Base-by-base conservation (phyloP, 345 rosid species). In the Jatropha curcas region DNA sequence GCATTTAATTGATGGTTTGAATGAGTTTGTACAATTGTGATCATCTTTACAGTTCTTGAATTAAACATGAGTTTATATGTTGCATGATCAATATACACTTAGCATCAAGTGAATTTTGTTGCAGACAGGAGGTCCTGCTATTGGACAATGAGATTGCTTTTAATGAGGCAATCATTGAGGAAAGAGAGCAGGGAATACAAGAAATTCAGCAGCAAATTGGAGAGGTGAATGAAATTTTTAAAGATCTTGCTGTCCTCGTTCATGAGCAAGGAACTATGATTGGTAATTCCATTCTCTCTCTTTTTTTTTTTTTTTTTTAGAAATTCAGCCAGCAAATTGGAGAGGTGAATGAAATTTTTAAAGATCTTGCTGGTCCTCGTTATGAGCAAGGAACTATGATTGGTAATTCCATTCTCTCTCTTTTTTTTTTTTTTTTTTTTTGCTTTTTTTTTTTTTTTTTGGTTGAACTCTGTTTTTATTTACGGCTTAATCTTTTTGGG, bases 181-280 rank as follows among this genome's bases (percentile, higher is more conserved):
- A 95, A 83, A 88, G 98, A 82, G 98, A 96, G 61, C 97, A 88
- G 51, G 97, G 98, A 73, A 91, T 93, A 71, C 91, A 93, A 66
- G 98, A 91, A 76, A 90, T 96, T 72, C 97, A 91, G 82, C 91
- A 88, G 78, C 97, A 93, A 80, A 93, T 96, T 77, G 97, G 98
- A 11, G 97, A 96, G 85, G 99, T 93, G 74, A 89, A 96, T 27
- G 95, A 93, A 76, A 88, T 93, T 22, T 91, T 96, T 59, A 96
- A 93, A 79, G 98, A 96, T 84, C 91, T 96, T 12, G 98, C 96
- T 19, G 92, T 93, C 41, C 82, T 91, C 65, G 97, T 96, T 71
- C 96, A 93, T n/a, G 94, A 93, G 73, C 97, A 96, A 78, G 99
- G 96, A 71, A 56, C 89, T n/a, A 83, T 93, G 88, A 90, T 93